These are phyloP conservation scores for Triticum dicoccoides DNA, from an alignment of 176 grass and related monocot species.

Conservation along the genomic window DNA sequence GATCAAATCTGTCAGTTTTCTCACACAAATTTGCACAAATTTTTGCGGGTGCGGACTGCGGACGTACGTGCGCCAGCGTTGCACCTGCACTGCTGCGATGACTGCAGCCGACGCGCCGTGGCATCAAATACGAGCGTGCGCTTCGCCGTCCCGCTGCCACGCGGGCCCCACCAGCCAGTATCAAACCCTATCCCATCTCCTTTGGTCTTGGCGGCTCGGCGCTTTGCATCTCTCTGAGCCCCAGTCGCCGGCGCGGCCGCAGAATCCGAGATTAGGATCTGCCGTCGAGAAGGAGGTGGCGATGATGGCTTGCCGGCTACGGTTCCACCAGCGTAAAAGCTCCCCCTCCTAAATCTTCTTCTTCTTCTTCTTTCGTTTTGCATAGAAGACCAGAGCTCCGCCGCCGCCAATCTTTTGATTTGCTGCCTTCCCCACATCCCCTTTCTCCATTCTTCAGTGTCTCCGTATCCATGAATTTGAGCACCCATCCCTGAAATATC, in stretches of 20 bases:
- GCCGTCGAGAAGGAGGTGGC: background rate
- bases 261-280: background rate
- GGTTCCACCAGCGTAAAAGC: constrained; percentile 21
- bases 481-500: background rate
- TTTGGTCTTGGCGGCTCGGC: background rate
- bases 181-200: background rate
- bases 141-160: background rate
- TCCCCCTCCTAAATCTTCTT: background rate
- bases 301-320: constrained; percentile 33
- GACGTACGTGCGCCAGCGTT: no score
- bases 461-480: background rate
- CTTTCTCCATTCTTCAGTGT: background rate
- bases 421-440: background rate
- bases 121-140: background rate
- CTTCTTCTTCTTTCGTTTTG: background rate
- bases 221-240: background rate
- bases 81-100: no score
- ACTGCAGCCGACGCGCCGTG: no score
- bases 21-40: no score
- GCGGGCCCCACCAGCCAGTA: background rate
- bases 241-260: background rate
- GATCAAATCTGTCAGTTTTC: no score
- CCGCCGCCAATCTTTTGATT: background rate
- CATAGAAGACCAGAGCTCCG: background rate
- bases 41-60: no score